Base-by-base conservation (phyloP, 1,139 yeast species). In the Yamadazyma triangularis region DNA sequence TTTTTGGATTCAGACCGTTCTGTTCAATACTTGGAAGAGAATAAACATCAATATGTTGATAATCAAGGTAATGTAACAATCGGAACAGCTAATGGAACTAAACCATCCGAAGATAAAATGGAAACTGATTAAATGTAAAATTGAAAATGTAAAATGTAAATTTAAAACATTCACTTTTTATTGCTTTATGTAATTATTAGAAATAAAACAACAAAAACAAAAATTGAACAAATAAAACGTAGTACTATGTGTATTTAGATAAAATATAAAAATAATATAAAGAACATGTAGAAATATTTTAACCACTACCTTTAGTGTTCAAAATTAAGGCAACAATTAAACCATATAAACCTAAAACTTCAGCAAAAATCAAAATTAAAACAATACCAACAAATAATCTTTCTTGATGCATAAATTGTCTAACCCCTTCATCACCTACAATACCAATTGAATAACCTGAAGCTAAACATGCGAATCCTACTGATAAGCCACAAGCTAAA, bases 371-470 rank as follows among this genome's bases (percentile, higher is more conserved):
- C 62, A 91, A 82, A 56, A 91, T 91, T 66, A 84, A 77, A 57
- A 89, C 89, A 85, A 91, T 91, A 56, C 97, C 97, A 41, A 91
- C 98, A 62, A 91, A 91, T 52, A 91, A 75, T 68, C 95, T 80
- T 47, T 96, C 96, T 64, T 91, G 97, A 58, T 87, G 95, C 62
- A 94, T 87, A 50, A 84, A 82, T 60, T 93, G 94, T 70, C 97
- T 84, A 34, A 91, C 97, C 65, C 98, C 98, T 42, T 93, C 97
- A 60, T 91, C 98, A 54, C 98, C 98, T 42, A 91, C 97, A 45
- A 91, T 86, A 56, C 98, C 98, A 65, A 91, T 91, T 51, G 97
- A 95, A 58, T 87, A 91, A 40, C 98, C 98, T 32, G 97, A 95
- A 48, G 97, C 96, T 59, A 91, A 74, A 58, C 97, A 95, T 41